Evolutionary conservation across 2,329 filamentous ascomycete genomes (phyloP).

Genomic region (Xylaria sp.): DNA sequence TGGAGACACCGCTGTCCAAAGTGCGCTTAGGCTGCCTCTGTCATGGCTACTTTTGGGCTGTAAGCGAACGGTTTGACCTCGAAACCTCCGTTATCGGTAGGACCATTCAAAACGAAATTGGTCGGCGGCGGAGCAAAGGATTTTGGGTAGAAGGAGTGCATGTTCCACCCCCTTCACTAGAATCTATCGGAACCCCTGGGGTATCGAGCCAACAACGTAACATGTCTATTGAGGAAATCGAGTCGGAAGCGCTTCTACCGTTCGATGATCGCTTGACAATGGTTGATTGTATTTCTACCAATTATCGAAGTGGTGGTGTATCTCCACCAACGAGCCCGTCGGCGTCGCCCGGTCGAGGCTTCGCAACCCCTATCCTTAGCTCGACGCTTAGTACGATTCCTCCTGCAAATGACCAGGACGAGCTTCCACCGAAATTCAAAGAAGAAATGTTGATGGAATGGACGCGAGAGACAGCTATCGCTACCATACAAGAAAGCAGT

Average conservation of each 20-base stretch:
- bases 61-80: conserved; percentile 82
- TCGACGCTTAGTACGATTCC: conserved; percentile 57
- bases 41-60: conserved; percentile 87
- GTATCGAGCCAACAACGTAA: conserved; percentile 56
- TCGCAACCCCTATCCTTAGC: conserved; percentile 70
- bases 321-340: conserved; percentile 78
- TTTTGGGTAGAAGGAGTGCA: conserved; percentile 83
- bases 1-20: conserved; percentile 74
- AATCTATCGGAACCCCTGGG: conserved; percentile 68
- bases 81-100: conserved; percentile 75
- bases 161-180: conserved; percentile 73
- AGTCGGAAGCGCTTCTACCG: conserved; percentile 73
- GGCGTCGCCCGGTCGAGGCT: conserved; percentile 73
- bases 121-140: conserved; percentile 75
- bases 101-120: conserved; percentile 80
- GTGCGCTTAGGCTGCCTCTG: conserved; percentile 85
- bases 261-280: conserved; percentile 80
- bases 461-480: conserved; percentile 79
- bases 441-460: conserved; percentile 84
- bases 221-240: conserved; percentile 64
- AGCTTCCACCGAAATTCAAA: conserved; percentile 73
- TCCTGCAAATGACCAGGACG: conserved; percentile 55
- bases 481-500: conserved; percentile 73
- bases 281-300: conserved; percentile 77
- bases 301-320: conserved; percentile 71